Evolutionary conservation across 106 monocot species (phyloP), one percentile per base, ranked within the genome.

Genomic region (Gastrodia elata): DNA sequence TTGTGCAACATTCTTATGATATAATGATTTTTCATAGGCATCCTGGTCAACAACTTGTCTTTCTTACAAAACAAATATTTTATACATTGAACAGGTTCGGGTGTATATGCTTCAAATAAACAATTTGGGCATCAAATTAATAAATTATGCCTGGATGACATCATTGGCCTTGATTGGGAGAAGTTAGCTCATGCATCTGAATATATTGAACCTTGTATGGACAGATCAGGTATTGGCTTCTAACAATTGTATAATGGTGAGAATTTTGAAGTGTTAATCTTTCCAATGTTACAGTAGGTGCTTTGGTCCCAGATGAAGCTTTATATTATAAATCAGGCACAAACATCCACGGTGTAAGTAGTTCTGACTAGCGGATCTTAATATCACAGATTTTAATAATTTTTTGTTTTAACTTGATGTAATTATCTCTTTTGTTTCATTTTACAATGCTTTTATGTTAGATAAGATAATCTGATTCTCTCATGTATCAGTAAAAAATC

Each of bases 81-180:
- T 37, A 32, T 61, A 22, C 57, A 32, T 73, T 10, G 10, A 39
- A 43, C 55, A 73, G 74, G 69, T 44, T 81, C 56, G 22, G 65
- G 38, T 71, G 38, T 70, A 48, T 69, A 49, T 70, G 26, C 40
- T 18, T 24, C 32, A 48, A 40, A 49, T 68, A 46, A 61, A 16
- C 4, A 24, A 57, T 71, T 22, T 59, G 80, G 73, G 35, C 59
- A 67, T 71, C 57, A 36, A 44, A 71, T 52, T 46, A 67, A 81
- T 76, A 73, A 84, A 39, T 78, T 72, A 49, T 64, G 75, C 42
- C 77, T 82, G n/a, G 68, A 82, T 80, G 80, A 85, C 35, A 80
- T 88, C 28, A 81, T 84, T 71, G 84, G 78, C 49, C 78, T 87
- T 65, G 83, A 81, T 16, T 87, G 84, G 87, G 80, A 58, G 35